These are phyloP conservation scores for Saxophila tyrrhenica DNA, from an alignment of 495 filamentous ascomycete genomes.

Conservation along the genomic window DNA sequence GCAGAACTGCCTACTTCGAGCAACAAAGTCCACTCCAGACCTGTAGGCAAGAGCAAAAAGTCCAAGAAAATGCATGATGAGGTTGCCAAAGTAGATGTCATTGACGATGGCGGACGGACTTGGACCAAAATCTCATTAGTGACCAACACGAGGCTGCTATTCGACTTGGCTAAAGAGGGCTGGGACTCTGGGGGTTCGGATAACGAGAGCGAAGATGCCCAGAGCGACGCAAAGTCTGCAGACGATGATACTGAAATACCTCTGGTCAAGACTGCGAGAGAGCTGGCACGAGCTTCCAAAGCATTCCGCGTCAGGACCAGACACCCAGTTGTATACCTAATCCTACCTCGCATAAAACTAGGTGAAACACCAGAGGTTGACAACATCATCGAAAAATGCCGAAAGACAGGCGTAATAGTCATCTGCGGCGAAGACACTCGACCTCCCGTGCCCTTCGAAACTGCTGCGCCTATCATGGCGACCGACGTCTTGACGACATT, in stretches of 20 bases:
- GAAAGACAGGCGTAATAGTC: slow-evolving; percentile 44
- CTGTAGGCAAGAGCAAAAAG: neutral
- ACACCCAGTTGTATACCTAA: slow-evolving; percentile 44
- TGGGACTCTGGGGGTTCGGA: slow-evolving; percentile 21
- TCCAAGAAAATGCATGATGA: neutral
- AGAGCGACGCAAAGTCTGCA: slow-evolving; percentile 21
- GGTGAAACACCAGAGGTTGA: slow-evolving; percentile 43
- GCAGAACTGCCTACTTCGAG: neutral
- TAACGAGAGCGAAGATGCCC: slow-evolving; percentile 31
- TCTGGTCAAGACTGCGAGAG: slow-evolving; percentile 45
- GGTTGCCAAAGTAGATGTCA: slow-evolving; percentile 25
- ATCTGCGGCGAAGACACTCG: slow-evolving; percentile 24
- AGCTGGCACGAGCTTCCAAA: slow-evolving; percentile 42
- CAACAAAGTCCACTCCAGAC: neutral
- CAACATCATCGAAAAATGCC: slow-evolving; percentile 40
- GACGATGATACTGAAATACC: slow-evolving; percentile 27
- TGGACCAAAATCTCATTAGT: slow-evolving; percentile 31
- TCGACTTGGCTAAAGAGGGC: slow-evolving; percentile 32
- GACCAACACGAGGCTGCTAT: slow-evolving; percentile 27
- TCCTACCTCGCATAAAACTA: slow-evolving; percentile 47
- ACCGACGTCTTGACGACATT: slow-evolving; percentile 44
- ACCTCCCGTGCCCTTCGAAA: slow-evolving; percentile 18
- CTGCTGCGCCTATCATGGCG: slow-evolving; percentile 37
- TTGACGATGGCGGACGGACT: slow-evolving; percentile 23
- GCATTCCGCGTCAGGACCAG: slow-evolving; percentile 38